Conservation (phyloP, 2,329 filamentous ascomycete genomes). For the Verticillium alfalfae region DNA sequence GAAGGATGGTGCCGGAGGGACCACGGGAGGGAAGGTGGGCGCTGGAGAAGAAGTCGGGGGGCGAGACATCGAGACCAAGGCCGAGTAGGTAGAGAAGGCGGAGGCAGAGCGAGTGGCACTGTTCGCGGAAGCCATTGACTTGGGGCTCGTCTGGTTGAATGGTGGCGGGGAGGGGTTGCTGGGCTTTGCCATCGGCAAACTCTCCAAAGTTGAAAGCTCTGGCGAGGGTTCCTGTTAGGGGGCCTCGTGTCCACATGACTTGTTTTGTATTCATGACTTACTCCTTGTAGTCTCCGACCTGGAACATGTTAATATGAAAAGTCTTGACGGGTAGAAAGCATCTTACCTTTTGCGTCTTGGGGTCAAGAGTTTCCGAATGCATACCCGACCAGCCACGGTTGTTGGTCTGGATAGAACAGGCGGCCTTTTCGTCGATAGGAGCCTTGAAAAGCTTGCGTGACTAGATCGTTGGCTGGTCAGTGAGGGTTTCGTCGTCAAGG, state of each 20-base stretch:
- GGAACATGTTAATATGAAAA: neutral
- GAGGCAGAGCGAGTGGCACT: slow-evolving; percentile 68
- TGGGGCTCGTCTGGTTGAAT: slow-evolving; percentile 55
- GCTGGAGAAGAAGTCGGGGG: slow-evolving; percentile 47
- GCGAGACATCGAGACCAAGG: slow-evolving; percentile 59
- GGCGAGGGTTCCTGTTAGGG: neutral
- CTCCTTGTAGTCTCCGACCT: slow-evolving; percentile 88
- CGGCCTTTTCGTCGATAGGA: slow-evolving; percentile 64
- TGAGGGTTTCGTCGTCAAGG: neutral
- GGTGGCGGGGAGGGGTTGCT: slow-evolving; percentile 69
- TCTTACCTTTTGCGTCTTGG: slow-evolving; percentile 67
- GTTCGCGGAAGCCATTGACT: slow-evolving; percentile 60
- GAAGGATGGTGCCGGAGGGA: slow-evolving; percentile 54
- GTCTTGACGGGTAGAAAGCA: no score
- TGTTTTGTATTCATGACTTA: slow-evolving; percentile 28
- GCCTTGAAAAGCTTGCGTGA: slow-evolving; percentile 68
- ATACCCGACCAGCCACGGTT: slow-evolving; percentile 88
- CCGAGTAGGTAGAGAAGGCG: slow-evolving; percentile 73
- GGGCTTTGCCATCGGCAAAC: slow-evolving; percentile 61
- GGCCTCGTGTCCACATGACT: no score
- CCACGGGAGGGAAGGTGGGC: slow-evolving; percentile 41
- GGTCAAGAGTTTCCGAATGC: slow-evolving; percentile 84
- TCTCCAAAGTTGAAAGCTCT: slow-evolving; percentile 91
- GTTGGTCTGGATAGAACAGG: slow-evolving; percentile 69
- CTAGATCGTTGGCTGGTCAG: slow-evolving; percentile 29